These are phyloP conservation scores for Plantago rigida DNA, from an alignment of 305 asterid genomes.

Conservation along the genomic window DNA sequence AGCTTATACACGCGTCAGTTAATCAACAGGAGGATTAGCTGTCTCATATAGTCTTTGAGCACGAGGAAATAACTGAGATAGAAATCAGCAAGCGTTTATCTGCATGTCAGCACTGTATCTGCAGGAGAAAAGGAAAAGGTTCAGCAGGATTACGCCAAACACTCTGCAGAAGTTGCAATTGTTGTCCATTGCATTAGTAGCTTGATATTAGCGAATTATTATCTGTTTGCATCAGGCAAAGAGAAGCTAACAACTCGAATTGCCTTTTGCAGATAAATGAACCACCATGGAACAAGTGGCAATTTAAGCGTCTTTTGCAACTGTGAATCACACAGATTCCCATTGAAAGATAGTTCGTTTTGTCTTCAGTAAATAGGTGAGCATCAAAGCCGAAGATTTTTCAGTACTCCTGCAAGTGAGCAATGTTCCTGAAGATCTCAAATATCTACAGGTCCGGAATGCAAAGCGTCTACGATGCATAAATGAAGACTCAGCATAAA, in stretches of 20 bases:
- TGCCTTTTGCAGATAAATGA: constrained; percentile 11
- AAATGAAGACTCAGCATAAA: neutral
- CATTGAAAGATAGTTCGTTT: constrained; percentile 19
- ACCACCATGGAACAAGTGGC: neutral
- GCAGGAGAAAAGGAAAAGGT: neutral
- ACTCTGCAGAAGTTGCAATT: neutral
- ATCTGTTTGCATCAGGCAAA: constrained; percentile 8
- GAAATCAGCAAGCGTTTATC: neutral
- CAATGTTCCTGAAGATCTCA: neutral
- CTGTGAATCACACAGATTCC: constrained; percentile 12
- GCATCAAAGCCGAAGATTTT: constrained; percentile 2
- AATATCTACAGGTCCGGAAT: neutral
- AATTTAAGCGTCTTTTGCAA: neutral
- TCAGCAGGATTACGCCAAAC: neutral
- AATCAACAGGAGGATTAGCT: neutral
- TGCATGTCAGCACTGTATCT: neutral
- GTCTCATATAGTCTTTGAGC: neutral
- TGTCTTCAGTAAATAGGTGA: constrained; percentile 7
- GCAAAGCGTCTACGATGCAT: neutral
- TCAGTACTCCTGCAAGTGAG: neutral
- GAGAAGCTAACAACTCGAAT: constrained; percentile 2
- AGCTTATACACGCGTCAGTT: too few relatives aligned
- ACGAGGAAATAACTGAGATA: neutral
- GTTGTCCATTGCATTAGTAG: neutral
- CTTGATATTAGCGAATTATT: neutral